Conservation (phyloP, 2,329 filamentous ascomycete species). For the Arthrobotrys sphaeroides region DNA sequence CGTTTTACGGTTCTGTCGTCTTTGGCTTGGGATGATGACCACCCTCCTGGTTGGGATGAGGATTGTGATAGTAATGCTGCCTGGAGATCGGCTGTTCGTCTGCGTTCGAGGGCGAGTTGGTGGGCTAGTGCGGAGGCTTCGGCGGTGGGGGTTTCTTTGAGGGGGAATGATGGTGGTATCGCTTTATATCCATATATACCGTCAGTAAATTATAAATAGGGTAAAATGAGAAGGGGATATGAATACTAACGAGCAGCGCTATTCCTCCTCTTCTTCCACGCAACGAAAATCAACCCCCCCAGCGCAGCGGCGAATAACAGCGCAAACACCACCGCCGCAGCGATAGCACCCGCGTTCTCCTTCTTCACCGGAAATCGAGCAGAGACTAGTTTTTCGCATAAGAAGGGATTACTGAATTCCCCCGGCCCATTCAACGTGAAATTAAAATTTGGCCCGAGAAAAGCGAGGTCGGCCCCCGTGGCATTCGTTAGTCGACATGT, state of each 20-base stretch:
- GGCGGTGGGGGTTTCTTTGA: slow-evolving; percentile 9
- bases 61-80: slow-evolving; percentile 33
- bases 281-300: slow-evolving; percentile 14
- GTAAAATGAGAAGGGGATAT: not conserved
- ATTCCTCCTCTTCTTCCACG: slow-evolving; percentile 21
- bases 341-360: slow-evolving; percentile 18
- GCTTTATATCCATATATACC: not conserved
- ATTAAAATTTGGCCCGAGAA: too few relatives aligned
- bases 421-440: too few relatives aligned
- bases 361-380: slow-evolving; percentile 32
- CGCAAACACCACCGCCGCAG: slow-evolving; percentile 28
- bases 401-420: slow-evolving; percentile 8
- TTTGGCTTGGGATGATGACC: slow-evolving; percentile 25
- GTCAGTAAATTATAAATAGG: not conserved
- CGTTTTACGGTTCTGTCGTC: slow-evolving; percentile 39
- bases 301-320: slow-evolving; percentile 20
- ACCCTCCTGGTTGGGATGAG: not conserved
- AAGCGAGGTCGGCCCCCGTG: not conserved
- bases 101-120: slow-evolving; percentile 35
- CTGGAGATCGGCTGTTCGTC: slow-evolving; percentile 27
- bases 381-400: slow-evolving; percentile 20
- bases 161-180: not conserved
- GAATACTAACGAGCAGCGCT: not conserved
- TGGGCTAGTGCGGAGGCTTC: slow-evolving; percentile 21
- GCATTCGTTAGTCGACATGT: slow-evolving; percentile 27